Conservation (phyloP, 2,329 filamentous ascomycete genomes). For the Periconia macrospinosa region DNA sequence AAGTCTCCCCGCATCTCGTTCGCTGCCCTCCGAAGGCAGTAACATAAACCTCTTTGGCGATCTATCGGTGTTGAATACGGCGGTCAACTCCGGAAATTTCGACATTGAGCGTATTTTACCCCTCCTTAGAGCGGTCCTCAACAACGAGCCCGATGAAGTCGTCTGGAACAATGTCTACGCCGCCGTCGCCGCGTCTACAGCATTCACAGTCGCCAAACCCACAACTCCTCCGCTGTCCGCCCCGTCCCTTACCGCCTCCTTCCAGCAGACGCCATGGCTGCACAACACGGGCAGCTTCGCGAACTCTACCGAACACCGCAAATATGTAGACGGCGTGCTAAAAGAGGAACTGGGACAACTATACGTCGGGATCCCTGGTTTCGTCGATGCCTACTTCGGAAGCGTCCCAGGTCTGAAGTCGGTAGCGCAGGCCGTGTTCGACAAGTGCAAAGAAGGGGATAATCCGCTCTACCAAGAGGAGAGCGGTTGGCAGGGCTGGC, state of each 20-base stretch:
- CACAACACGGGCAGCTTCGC: conserved; percentile 21
- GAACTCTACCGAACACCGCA: conserved; percentile 20
- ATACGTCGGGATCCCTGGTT: conserved; percentile 22
- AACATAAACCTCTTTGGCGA: conserved; percentile 5
- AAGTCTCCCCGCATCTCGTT: conserved; percentile 7
- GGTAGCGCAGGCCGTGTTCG: conserved; percentile 18
- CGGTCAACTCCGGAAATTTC: conserved; percentile 9
- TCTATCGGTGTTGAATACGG: conserved; percentile 5
- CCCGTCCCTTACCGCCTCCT: conserved; percentile 10
- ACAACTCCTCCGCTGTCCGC: conserved; percentile 10
- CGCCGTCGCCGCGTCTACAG: conserved; percentile 23
- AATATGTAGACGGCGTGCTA: conserved; percentile 19
- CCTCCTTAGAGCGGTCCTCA: conserved; percentile 34
- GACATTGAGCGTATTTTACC: conserved; percentile 35
- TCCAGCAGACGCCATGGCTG: conserved; percentile 31
- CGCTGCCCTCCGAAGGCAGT: conserved; percentile 1
- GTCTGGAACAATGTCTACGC: conserved; percentile 45
- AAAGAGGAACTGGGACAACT: conserved; percentile 21
- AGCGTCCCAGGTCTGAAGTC: conserved; percentile 12
- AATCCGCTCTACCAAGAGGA: conserved; percentile 20
- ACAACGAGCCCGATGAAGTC: conserved; percentile 23
- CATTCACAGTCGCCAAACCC: conserved; percentile 6
- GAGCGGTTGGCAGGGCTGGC: conserved; percentile 23
- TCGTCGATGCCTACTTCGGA: conserved; percentile 24
- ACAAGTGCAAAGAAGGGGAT: conserved; percentile 22